A percentile compares a stretch with the other conserved stretches of the same genome.
phyloP scores from a whole-genome alignment of 2,329 filamentous ascomycete genomes.

The Myriosclerotinia duriaeana region DNA sequence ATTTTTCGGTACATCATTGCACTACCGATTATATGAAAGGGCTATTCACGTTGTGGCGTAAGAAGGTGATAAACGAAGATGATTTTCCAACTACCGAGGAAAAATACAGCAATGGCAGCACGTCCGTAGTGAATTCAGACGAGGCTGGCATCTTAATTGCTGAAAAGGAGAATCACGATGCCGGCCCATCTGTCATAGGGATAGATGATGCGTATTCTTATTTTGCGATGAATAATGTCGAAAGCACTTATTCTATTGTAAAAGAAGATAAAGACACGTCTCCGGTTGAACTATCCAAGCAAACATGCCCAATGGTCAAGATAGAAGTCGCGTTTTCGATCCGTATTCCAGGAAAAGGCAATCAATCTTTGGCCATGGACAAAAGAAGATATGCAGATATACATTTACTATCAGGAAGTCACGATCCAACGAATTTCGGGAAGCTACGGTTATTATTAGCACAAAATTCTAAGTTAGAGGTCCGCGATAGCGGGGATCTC shows the following conservation, averaged over 20 bases:
- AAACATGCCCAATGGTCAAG: neutral
- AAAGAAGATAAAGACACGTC: neutral
- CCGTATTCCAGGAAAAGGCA: neutral
- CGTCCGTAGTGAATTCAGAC: too few species aligned
- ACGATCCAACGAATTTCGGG: neutral
- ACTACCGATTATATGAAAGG: neutral
- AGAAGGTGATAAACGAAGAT: neutral
- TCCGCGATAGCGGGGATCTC: neutral
- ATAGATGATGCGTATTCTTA: neutral
- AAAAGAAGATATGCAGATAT: neutral
- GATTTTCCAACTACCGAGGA: neutral
- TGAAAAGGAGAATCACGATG: neutral
- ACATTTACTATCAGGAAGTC: neutral
- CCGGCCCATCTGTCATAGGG: neutral
- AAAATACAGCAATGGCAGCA: neutral
- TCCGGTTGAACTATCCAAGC: too few species aligned
- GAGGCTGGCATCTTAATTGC: neutral
- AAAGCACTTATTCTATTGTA: too few species aligned
- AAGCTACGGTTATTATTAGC: neutral
- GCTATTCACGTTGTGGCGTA: rapidly evolving
- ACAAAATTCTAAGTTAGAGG: neutral
- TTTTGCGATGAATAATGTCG: too few species aligned
- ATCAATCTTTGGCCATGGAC: neutral
- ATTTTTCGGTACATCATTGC: neutral
- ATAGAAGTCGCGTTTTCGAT: neutral